Percentiles rank a stretch among this genome's conserved stretches.
Evolutionary conservation across 2,329 filamentous ascomycete genomes (phyloP).

Genomic region (Fusarium tjaetaba): DNA sequence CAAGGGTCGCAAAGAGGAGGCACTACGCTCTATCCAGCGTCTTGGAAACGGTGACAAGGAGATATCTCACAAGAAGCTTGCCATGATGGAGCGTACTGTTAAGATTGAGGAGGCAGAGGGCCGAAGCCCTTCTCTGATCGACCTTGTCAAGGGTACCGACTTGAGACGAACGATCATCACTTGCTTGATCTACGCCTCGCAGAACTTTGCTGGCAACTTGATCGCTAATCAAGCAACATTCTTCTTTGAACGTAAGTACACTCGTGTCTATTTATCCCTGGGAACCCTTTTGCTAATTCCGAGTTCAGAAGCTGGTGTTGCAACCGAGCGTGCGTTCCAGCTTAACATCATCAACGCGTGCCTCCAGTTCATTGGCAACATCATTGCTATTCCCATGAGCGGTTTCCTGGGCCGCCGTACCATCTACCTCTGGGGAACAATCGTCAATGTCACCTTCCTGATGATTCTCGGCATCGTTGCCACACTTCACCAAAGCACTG

Average conservation of each 20-base stretch:
- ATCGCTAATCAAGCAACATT: constrained; percentile 70
- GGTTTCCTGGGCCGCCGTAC: constrained; percentile 70
- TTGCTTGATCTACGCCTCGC: constrained; percentile 65
- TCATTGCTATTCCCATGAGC: constrained; percentile 73
- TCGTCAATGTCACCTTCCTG: constrained; percentile 63
- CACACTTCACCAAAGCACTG: constrained; percentile 55
- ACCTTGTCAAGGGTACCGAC: constrained; percentile 65
- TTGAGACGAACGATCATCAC: constrained; percentile 64
- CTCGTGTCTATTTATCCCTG: no score
- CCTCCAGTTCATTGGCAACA: constrained; percentile 69
- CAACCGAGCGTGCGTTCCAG: constrained; percentile 63
- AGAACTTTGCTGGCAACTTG: constrained; percentile 68
- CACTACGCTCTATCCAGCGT: constrained; percentile 57
- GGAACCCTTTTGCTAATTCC: constrained; percentile 1
- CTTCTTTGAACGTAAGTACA: constrained; percentile 58
- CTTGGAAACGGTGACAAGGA: constrained; percentile 50
- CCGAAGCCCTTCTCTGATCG: constrained; percentile 58
- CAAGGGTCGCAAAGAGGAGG: constrained; percentile 55
- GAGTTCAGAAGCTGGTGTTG: constrained; percentile 66
- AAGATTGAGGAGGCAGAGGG: constrained; percentile 57
- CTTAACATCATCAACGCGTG: constrained; percentile 72
- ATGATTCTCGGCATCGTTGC: constrained; percentile 68
- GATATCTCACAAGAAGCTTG: constrained; percentile 52
- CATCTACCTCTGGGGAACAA: constrained; percentile 71
- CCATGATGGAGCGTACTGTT: constrained; percentile 67